Evolutionary conservation across 2,329 filamentous ascomycete species (phyloP), one percentile per base, ranked within the genome.

Genomic region (Diaporthe sp.): DNA sequence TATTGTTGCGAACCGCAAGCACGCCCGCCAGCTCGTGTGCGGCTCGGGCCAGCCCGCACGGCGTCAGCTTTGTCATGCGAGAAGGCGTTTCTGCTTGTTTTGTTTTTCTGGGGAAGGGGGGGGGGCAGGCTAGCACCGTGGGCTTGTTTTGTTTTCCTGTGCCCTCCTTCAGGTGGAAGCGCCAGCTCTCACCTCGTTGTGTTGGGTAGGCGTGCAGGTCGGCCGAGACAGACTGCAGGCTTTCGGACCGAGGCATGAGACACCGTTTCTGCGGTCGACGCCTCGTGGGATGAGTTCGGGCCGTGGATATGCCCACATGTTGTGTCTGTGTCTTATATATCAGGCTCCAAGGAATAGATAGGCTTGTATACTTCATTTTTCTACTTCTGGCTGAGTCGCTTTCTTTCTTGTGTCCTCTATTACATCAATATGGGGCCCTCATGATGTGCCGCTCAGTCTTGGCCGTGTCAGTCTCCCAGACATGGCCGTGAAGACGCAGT

Each of bases 41-140:
- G 61, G 61, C 61, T 65, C 61, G 61, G 61, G 61, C 61, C 42
- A 50, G 61, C 61, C 61, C 61, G 61, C 61, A 32, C 39, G 42
- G 37, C 42, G 59, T 65, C 42, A 25, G 61, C 42, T 50, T 65
- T 50, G 25, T 47, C 59, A 65, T 50, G 42, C 27, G 42, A 35
- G 22, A 39, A 22, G 25, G 39, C 58, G 37, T 30, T 27, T 12
- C 25, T 37, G 10, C 59, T 32, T 30, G 10, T 6, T 39, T 15
- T 44, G 3, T 15, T 22, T 47, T n/a, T 9, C 32, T 9, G 32
- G 32, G 32, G 44, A 12, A 22, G 10, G 47, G 47, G n/a, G 8
- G n/a, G 37, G 37, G 37, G 37, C 7, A 12, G 2, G 32, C 32
- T 35, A 5, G 9, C 37, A 37, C 17, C 15, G 17, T 44, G 42